A percentile compares a stretch with the other conserved stretches of the same genome.
Conservation (phyloP, 495 filamentous ascomycete genomes). For the Neurospora terricola region DNA sequence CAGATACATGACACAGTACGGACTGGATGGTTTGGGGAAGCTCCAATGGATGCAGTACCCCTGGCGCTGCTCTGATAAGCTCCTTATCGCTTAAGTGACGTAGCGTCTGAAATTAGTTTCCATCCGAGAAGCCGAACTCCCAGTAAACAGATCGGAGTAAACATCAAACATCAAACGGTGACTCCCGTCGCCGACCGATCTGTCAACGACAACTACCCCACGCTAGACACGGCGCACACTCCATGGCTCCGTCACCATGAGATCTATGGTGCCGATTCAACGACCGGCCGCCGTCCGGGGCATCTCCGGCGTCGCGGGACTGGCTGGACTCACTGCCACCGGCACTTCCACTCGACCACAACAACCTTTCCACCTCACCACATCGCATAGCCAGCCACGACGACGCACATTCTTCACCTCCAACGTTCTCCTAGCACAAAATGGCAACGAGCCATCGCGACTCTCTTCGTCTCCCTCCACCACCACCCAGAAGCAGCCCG, state of each 20-base stretch:
- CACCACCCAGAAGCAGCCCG: slow-evolving; percentile 5
- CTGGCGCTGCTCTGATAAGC: neutral
- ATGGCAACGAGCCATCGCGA: slow-evolving; percentile 13
- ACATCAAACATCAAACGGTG: neutral
- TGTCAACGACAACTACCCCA: neutral
- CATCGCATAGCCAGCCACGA: slow-evolving; percentile 18
- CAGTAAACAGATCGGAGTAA: neutral
- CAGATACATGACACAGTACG: neutral
- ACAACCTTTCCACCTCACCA: slow-evolving; percentile 6
- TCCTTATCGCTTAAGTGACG: neutral
- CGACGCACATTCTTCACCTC: slow-evolving; percentile 33
- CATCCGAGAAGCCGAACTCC: neutral
- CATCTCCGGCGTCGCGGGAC: slow-evolving; percentile 1
- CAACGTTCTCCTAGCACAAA: slow-evolving; percentile 23
- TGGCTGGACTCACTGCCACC: slow-evolving; percentile 1
- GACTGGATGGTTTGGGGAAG: neutral
- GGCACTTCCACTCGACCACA: slow-evolving; percentile 22
- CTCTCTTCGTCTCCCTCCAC: neutral
- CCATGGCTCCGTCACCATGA: slow-evolving; percentile 23
- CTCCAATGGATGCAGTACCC: neutral
- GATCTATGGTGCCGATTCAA: slow-evolving; percentile 10
- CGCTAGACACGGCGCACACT: neutral
- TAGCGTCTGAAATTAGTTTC: neutral
- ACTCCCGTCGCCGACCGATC: neutral
- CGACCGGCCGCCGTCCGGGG: slow-evolving; percentile 6